Conservation (phyloP, 305 asterid species). For the Solanum aculeatissimum region DNA sequence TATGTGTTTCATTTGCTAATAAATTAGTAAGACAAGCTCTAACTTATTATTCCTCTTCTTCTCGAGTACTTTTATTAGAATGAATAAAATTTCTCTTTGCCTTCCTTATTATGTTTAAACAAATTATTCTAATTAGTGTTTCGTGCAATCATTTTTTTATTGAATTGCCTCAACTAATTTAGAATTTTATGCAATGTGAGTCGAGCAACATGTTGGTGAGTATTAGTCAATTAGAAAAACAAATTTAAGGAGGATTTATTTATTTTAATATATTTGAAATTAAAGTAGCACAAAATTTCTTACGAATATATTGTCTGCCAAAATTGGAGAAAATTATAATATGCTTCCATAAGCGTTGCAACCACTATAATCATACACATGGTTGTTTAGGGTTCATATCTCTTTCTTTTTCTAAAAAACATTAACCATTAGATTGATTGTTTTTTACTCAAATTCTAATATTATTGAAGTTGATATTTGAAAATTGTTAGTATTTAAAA, state of each 20-base stretch:
- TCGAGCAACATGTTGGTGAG: not conserved
- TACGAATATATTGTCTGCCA: too few relatives aligned
- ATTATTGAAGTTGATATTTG: too few relatives aligned
- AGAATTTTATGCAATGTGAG: not conserved
- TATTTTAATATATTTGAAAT: too few relatives aligned
- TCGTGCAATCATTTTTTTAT: too few relatives aligned
- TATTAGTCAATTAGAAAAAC: not conserved
- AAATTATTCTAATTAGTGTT: not conserved
- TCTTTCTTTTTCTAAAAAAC: too few relatives aligned
- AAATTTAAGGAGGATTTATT: not conserved
- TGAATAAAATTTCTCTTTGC: not conserved
- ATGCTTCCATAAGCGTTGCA: not conserved
- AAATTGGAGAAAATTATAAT: too few relatives aligned
- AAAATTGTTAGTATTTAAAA: too few relatives aligned
- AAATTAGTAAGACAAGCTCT: too few relatives aligned
- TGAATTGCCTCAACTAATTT: too few relatives aligned
- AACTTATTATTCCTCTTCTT: not conserved
- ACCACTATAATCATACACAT: not conserved
- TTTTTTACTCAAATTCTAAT: too few relatives aligned
- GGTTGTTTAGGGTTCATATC: too few relatives aligned
- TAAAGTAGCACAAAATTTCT: too few relatives aligned
- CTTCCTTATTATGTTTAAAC: not conserved
- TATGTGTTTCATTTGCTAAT: not conserved
- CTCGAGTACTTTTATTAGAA: not conserved
- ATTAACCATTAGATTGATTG: not conserved